phyloP scores from a whole-genome alignment of 306 rosid genomes.

The Quercus robur region DNA sequence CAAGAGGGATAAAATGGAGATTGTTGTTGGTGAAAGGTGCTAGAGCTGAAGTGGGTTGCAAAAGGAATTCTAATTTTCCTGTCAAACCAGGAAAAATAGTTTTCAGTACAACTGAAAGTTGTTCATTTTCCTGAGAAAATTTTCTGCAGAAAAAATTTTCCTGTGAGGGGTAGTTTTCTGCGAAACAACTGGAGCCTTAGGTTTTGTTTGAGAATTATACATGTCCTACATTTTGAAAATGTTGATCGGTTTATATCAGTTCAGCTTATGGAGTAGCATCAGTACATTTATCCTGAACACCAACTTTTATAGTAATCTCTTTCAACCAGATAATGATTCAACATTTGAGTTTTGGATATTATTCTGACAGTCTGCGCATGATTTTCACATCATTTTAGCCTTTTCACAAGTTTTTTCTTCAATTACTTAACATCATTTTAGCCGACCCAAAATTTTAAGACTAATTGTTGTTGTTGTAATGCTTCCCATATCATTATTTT shows the following conservation, averaged over 20 bases:
- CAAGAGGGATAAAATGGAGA: not conserved
- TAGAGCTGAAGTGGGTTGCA: not conserved
- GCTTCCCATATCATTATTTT: not conserved
- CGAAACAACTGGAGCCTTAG: not conserved
- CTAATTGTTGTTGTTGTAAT: not conserved
- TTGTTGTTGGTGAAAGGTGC: not conserved
- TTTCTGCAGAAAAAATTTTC: too few species aligned
- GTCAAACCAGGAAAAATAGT: not conserved
- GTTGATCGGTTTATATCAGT: not conserved
- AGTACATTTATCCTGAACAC: not conserved
- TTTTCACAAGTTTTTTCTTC: too few species aligned
- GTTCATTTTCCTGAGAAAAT: too few species aligned
- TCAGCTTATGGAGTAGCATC: slow-evolving; percentile 5
- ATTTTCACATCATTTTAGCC: not conserved
- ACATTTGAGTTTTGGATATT: not conserved
- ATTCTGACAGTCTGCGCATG: not conserved
- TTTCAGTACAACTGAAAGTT: not conserved
- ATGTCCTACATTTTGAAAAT: not conserved
- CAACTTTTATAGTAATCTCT: slow-evolving; percentile 8
- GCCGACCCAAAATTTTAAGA: too few species aligned
- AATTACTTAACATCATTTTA: too few species aligned
- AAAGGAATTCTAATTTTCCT: not conserved
- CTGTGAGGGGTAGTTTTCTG: not conserved
- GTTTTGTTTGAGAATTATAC: not conserved
- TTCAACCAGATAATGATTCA: not conserved